These are phyloP conservation scores for Discostella stelligeroides DNA, from an alignment of 108 stramenopile species.

Conservation along the genomic window DNA sequence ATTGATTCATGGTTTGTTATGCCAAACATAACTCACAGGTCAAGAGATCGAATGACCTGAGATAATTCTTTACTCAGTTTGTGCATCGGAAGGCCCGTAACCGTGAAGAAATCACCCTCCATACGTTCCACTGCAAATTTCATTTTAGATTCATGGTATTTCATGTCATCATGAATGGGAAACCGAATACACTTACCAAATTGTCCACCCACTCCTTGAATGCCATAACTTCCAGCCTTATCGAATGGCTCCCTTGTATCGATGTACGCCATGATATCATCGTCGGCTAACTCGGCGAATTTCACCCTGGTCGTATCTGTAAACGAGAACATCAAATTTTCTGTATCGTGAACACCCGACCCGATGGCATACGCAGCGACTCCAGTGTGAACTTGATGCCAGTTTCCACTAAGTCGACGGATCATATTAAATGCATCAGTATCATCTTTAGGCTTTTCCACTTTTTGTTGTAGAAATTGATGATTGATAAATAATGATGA, in stretches of 20 bases:
- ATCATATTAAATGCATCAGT: slow-evolving; percentile 82
- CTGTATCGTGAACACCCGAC: slow-evolving; percentile 7
- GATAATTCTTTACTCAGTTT: slow-evolving; percentile 59
- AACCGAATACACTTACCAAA: slow-evolving; percentile 17
- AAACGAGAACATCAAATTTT: slow-evolving; percentile 60
- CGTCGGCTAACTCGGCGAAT: slow-evolving; percentile 67
- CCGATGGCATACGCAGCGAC: slow-evolving; percentile 72
- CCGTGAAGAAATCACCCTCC: slow-evolving; percentile 88
- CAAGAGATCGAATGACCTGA: slow-evolving; percentile 32
- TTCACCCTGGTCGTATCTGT: slow-evolving; percentile 81
- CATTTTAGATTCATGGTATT: not conserved
- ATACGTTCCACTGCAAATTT: slow-evolving; percentile 52
- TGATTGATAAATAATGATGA: too few relatives aligned
- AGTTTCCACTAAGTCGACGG: slow-evolving; percentile 63
- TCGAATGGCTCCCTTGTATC: slow-evolving; percentile 93
- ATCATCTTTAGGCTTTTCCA: slow-evolving; percentile 89
- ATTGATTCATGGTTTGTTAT: not conserved
- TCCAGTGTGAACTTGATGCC: slow-evolving; percentile 91
- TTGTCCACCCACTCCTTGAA: slow-evolving; percentile 91
- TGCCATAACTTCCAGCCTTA: slow-evolving; percentile 96
- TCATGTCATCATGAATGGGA: not conserved
- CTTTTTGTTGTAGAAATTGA: not conserved
- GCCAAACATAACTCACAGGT: not conserved
- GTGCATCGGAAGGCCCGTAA: slow-evolving; percentile 96
- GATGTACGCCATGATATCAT: slow-evolving; percentile 76